Percentiles rank a stretch among this genome's conserved stretches.
Evolutionary conservation across 106 monocot genomes (phyloP).

Genomic region (Dioscorea dumetorum): DNA sequence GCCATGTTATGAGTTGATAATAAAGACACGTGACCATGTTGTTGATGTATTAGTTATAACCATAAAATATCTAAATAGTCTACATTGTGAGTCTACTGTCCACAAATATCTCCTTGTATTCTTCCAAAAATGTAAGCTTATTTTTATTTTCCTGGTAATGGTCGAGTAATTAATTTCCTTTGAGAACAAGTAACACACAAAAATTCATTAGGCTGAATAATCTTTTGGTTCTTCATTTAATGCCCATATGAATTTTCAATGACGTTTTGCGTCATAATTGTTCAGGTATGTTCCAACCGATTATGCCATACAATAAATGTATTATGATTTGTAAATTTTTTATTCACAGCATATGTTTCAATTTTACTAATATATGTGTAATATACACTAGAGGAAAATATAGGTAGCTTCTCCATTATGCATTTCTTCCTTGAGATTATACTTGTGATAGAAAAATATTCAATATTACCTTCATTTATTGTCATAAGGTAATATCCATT

Average conservation of each 20-base stretch:
- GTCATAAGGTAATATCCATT: constrained; percentile 2
- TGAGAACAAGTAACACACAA: neutral
- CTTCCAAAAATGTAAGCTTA: too few species aligned
- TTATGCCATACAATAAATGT: constrained; percentile 1
- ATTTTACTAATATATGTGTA: neutral
- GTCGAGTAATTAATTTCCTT: neutral
- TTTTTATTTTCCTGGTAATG: neutral
- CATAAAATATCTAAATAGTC: too few species aligned
- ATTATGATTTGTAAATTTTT: too few species aligned
- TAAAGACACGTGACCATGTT: neutral
- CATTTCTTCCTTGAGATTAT: neutral
- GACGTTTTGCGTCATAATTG: neutral
- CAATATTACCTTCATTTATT: neutral
- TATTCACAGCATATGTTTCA: neutral
- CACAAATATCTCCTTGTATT: too few species aligned
- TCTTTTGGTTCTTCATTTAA: neutral
- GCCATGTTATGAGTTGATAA: neutral
- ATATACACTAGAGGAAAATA: neutral
- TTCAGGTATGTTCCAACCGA: neutral
- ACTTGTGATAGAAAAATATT: neutral
- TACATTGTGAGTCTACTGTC: too few species aligned
- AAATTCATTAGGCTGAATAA: neutral
- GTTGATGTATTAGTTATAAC: too few species aligned
- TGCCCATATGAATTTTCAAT: constrained; percentile 1
- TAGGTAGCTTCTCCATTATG: neutral